phyloP scores from a whole-genome alignment of 352 stramenopile species.

The Phytophthora syringae region DNA sequence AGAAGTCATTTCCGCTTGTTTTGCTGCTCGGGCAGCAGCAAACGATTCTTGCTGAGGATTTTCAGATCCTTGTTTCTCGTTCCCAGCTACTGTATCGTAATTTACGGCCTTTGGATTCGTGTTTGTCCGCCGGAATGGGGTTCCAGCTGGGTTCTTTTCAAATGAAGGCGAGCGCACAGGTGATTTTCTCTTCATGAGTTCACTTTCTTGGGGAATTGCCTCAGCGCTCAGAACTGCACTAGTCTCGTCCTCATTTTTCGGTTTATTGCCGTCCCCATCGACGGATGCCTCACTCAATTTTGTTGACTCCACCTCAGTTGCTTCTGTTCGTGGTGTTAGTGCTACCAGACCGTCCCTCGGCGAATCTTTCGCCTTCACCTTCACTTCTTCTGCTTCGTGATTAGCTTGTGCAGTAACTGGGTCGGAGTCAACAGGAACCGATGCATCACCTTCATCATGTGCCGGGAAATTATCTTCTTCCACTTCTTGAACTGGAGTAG shows the following conservation, averaged over 20 bases:
- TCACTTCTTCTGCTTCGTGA: neutral
- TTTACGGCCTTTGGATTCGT: slow-evolving; percentile 28
- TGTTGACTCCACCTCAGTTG: neutral
- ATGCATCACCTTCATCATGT: slow-evolving; percentile 19
- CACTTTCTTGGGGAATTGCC: neutral
- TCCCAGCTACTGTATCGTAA: neutral
- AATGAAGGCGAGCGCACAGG: slow-evolving; percentile 30
- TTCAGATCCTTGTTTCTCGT: slow-evolving; percentile 1
- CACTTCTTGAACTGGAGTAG: neutral
- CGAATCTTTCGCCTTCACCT: neutral
- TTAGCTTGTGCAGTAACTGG: neutral
- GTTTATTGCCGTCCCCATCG: neutral
- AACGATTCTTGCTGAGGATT: slow-evolving; percentile 35
- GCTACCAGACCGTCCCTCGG: neutral
- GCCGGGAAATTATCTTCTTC: neutral
- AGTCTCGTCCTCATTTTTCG: neutral
- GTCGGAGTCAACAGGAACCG: slow-evolving; percentile 2
- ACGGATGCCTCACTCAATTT: neutral
- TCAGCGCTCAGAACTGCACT: neutral
- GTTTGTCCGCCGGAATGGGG: slow-evolving; percentile 29
- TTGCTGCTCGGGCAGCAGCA: slow-evolving; percentile 33
- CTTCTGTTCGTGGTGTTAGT: neutral
- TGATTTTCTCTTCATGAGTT: neutral
- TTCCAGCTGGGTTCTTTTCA: slow-evolving; percentile 12
- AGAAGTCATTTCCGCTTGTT: slow-evolving; percentile 20